phyloP scores from a whole-genome alignment of 768 basidiomycete species.

The Chalciporus pseudorubinellus region DNA sequence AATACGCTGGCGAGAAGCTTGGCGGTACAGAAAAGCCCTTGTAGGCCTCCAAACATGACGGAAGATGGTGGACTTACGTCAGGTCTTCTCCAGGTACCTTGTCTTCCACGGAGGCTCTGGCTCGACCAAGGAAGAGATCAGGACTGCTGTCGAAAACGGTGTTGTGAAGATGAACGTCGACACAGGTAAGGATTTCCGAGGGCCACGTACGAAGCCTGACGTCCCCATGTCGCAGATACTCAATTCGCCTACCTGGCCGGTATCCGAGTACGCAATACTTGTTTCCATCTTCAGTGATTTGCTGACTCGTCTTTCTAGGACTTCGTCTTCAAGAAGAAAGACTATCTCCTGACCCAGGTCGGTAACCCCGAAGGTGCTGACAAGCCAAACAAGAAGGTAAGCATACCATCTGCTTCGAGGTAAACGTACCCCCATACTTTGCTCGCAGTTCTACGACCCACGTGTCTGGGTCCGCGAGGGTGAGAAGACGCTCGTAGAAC shows the following conservation, averaged over 20 bases:
- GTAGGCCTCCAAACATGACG: constrained; percentile 42
- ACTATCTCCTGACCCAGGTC: constrained; percentile 86
- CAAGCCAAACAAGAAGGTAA: constrained; percentile 99
- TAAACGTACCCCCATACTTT: not conserved
- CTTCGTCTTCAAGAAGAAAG: constrained; percentile 83
- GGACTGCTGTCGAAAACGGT: constrained; percentile 84
- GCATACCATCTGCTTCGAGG: not conserved
- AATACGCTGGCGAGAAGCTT: constrained; percentile 65
- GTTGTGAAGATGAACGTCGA: constrained; percentile 99
- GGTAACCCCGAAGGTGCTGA: constrained; percentile 96
- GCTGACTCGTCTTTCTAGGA: constrained; percentile 45
- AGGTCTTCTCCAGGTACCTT: constrained; percentile 62
- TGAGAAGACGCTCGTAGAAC: constrained; percentile 84
- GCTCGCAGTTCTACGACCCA: constrained; percentile 78
- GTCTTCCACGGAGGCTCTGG: constrained; percentile 99
- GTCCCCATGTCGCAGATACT: constrained; percentile 48
- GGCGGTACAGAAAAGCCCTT: constrained; percentile 72
- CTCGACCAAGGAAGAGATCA: constrained; percentile 94
- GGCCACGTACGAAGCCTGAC: constrained; percentile 3
- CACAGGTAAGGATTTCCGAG: constrained; percentile 47
- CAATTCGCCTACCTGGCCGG: constrained; percentile 90
- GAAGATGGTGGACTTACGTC: not conserved
- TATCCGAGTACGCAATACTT: constrained; percentile 57
- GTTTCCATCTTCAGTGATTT: not conserved
- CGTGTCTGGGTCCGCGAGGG: constrained; percentile 99